Percentiles rank a stretch among this genome's conserved stretches.
Evolutionary conservation across 1,139 yeast genomes (phyloP).

Genomic region (Lodderomyces beijingensis): DNA sequence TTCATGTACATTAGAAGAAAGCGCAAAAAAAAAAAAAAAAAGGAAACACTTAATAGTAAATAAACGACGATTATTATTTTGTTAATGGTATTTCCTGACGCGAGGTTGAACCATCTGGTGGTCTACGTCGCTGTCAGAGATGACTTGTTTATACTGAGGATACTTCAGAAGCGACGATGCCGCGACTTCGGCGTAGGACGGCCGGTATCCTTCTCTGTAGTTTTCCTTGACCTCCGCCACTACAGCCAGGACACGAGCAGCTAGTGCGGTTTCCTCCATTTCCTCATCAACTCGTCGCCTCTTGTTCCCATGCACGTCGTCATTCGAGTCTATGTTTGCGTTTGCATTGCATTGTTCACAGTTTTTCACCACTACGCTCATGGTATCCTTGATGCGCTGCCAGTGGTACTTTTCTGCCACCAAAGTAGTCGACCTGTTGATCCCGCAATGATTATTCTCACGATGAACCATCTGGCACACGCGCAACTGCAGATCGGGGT

Average conservation of each 20-base stretch:
- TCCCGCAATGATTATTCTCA: constrained; percentile 71
- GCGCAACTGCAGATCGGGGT: constrained; percentile 67
- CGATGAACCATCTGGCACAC: constrained; percentile 71
- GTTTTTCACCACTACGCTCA: constrained; percentile 68
- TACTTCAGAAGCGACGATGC: constrained; percentile 29
- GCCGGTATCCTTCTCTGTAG: constrained; percentile 5
- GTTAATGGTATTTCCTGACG: constrained; percentile 9
- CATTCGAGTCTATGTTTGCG: background rate
- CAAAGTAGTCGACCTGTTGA: constrained; percentile 77
- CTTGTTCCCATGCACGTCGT: background rate
- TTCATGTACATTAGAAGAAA: too few species aligned
- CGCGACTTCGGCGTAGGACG: constrained; percentile 38
- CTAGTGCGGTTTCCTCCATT: constrained; percentile 1
- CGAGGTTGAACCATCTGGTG: constrained; percentile 11
- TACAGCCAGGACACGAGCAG: constrained; percentile 8
- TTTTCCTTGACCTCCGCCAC: constrained; percentile 7
- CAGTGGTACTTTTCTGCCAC: constrained; percentile 84
- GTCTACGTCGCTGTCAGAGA: constrained; percentile 7
- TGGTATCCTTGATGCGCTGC: constrained; percentile 88
- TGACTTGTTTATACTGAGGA: constrained; percentile 3
- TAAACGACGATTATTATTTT: too few species aligned
- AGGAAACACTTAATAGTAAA: too few species aligned
- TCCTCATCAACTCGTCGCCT: constrained; percentile 5
- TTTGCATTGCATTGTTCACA: constrained; percentile 58
- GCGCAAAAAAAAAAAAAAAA: background rate